These are phyloP conservation scores for Trichophyton benhamiae DNA, from an alignment of 2,329 filamentous ascomycete genomes.

Conservation along the genomic window DNA sequence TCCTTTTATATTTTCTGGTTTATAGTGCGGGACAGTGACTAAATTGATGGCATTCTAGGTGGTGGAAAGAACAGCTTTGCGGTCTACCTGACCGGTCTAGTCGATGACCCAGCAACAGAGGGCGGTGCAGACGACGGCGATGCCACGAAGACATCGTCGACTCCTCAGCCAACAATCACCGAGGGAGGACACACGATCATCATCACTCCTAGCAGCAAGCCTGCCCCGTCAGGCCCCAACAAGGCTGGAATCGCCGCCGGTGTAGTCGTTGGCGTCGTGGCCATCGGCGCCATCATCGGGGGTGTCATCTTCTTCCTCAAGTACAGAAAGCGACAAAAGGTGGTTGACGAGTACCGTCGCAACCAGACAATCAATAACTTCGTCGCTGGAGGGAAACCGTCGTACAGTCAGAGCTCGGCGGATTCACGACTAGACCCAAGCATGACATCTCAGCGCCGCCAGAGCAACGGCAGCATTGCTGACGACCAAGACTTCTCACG, in stretches of 20 bases:
- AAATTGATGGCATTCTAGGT: conserved; percentile 32
- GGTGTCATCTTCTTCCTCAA: conserved; percentile 64
- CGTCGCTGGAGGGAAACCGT: conserved; percentile 44
- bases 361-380: conserved; percentile 70
- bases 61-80: conserved; percentile 44
- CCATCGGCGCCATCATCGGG: conserved; percentile 51
- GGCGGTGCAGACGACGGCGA: conserved; percentile 17
- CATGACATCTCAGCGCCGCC: conserved; percentile 65
- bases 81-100: conserved; percentile 41
- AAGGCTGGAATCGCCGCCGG: conserved; percentile 78
- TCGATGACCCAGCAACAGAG: conserved; percentile 23
- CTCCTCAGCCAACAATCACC: conserved; percentile 35
- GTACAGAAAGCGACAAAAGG: conserved; percentile 59
- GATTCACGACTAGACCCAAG: conserved; percentile 78
- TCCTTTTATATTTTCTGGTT: background rate
- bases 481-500: conserved; percentile 96
- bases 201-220: conserved; percentile 15
- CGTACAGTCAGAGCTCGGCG: conserved; percentile 53
- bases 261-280: conserved; percentile 72
- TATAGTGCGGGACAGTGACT: background rate
- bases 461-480: conserved; percentile 91
- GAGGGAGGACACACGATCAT: conserved; percentile 15
- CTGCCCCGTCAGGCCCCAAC: conserved; percentile 41
- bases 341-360: conserved; percentile 73
- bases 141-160: conserved; percentile 24